Conservation (phyloP, 805 yeast genomes). For the Sugiyamaella boreocaroliniensis region DNA sequence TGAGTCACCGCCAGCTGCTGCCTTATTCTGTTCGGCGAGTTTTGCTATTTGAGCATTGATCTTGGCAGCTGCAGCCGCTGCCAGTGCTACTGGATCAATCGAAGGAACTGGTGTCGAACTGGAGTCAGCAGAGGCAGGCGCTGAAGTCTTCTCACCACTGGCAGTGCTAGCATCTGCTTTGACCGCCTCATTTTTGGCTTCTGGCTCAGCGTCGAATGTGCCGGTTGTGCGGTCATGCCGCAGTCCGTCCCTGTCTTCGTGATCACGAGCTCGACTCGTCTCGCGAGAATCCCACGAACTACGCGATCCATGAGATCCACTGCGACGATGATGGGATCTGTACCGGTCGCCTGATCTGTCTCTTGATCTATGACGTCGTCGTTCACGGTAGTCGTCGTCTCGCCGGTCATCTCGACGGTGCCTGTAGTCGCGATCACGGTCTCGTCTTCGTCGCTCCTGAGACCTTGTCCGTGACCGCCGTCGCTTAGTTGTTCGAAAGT, state of each 20-base stretch:
- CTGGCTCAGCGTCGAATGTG: no score
- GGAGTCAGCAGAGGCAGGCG: background rate
- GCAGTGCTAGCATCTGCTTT: background rate
- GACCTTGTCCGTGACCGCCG: background rate
- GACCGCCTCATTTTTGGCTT: no score
- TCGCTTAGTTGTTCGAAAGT: background rate
- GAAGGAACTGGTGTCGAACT: conserved; percentile 8
- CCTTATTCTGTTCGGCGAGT: conserved; percentile 2
- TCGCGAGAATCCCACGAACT: background rate
- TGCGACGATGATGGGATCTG: background rate
- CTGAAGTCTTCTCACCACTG: background rate
- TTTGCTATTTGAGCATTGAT: conserved; percentile 28
- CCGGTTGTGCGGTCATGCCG: background rate
- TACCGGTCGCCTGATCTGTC: background rate
- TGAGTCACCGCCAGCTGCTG: background rate
- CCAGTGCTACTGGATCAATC: conserved; percentile 26
- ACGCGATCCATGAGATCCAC: background rate
- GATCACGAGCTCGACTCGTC: background rate
- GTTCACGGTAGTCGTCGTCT: background rate
- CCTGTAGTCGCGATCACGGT: background rate
- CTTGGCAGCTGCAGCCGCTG: conserved; percentile 31
- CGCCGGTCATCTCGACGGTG: background rate
- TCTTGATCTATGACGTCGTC: background rate
- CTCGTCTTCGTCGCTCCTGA: background rate
- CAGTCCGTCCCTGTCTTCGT: background rate